Evolutionary conservation across 208 protist genomes (phyloP).

Genomic region (Acanthamoeba polyphaga): DNA sequence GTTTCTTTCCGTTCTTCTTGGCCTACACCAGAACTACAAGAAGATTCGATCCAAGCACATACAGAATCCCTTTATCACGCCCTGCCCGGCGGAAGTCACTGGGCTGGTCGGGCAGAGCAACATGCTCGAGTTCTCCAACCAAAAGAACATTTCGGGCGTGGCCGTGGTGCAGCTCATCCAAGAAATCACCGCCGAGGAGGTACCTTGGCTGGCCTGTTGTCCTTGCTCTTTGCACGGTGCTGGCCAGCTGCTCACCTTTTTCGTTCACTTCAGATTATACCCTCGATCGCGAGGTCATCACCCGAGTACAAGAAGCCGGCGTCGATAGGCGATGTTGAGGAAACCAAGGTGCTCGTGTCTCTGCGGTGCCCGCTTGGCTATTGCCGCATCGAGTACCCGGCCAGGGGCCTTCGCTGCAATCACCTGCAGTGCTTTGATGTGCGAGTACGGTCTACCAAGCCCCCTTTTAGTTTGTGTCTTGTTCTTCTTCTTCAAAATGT

Average conservation of each 20-base stretch:
- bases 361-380: conserved; percentile 45
- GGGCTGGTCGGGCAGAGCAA: not conserved
- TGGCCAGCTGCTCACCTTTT: not conserved
- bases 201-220: not conserved
- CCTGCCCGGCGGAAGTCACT: not conserved
- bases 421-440: conserved; percentile 61
- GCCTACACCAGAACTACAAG: conserved; percentile 10
- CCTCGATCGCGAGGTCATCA: not conserved
- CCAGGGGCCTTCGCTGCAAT: conserved; percentile 8
- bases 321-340: not conserved
- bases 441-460: not conserved
- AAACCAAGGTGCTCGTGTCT: conserved; percentile 35
- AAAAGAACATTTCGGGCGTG: conserved; percentile 19
- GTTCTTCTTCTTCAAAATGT: not conserved
- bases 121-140: conserved; percentile 5
- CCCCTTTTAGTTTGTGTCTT: too few species aligned
- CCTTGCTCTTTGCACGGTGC: too few species aligned
- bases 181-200: conserved; percentile 30
- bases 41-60: conserved; percentile 51
- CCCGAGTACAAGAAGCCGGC: conserved; percentile 32
- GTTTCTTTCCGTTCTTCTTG: not conserved
- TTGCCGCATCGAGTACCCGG: conserved; percentile 29
- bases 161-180: conserved; percentile 58
- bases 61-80: conserved; percentile 32
- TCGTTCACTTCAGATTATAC: not conserved